These are phyloP conservation scores for Dothiorella sarmentorum DNA, from an alignment of 2,329 filamentous ascomycete species.

Conservation along the genomic window DNA sequence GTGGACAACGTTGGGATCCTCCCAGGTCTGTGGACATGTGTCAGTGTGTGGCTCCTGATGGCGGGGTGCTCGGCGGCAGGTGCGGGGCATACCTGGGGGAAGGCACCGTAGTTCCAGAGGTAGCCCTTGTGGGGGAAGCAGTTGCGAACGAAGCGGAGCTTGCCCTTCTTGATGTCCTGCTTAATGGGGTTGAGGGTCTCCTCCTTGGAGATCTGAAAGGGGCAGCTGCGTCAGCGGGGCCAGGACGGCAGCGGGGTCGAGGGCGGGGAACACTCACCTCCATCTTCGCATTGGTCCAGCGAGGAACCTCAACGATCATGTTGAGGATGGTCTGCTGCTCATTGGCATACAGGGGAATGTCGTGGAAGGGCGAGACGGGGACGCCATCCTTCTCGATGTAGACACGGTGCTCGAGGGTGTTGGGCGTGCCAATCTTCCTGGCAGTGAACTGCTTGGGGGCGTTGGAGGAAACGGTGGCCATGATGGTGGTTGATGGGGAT, in stretches of 20 bases:
- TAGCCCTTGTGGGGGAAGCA: conserved; percentile 99
- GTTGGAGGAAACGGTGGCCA: conserved; percentile 46
- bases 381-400: conserved; percentile 98
- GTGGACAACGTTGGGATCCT: conserved; percentile 93
- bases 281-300: conserved; percentile 99
- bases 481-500: conserved; percentile 23
- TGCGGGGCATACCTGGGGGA: conserved; percentile 74
- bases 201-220: conserved; percentile 88
- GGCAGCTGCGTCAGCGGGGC: not conserved
- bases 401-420: conserved; percentile 96
- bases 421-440: conserved; percentile 83
- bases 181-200: conserved; percentile 98
- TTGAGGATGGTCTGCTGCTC: conserved; percentile 92
- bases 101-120: conserved; percentile 99
- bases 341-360: conserved; percentile 97
- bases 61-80: conserved; percentile 19
- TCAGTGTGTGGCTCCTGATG: conserved; percentile 26
- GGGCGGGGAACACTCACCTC: conserved; percentile 63
- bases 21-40: conserved; percentile 74
- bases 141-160: conserved; percentile 98
- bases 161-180: conserved; percentile 99
- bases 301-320: conserved; percentile 99
- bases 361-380: conserved; percentile 93
- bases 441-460: conserved; percentile 60
- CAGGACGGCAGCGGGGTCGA: conserved; percentile 19